Percentiles rank a stretch among this genome's conserved stretches.
Evolutionary conservation across 331 rosid genomes (phyloP).

Genomic region (Quercus lobata): DNA sequence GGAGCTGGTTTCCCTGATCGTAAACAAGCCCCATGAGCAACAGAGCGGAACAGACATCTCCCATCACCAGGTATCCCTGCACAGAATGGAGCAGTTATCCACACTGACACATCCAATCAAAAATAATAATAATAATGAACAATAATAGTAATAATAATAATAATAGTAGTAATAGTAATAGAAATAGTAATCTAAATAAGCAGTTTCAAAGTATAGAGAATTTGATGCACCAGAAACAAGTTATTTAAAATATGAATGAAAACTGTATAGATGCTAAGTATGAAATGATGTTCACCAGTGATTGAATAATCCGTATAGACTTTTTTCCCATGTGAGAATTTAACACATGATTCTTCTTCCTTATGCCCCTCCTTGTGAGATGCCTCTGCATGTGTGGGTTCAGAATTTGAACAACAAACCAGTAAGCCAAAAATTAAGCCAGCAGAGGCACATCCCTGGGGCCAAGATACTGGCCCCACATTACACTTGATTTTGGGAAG

Average conservation of each 20-base stretch:
- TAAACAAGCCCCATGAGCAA: constrained; percentile 82
- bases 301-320: constrained; percentile 79
- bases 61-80: constrained; percentile 97
- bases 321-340: constrained; percentile 64
- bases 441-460: constrained; percentile 51
- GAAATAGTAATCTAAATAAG: not conserved
- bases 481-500: constrained; percentile 49
- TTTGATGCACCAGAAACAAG: not conserved
- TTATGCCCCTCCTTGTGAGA: constrained; percentile 29
- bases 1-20: constrained; percentile 77
- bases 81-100: constrained; percentile 17
- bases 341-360: constrained; percentile 36
- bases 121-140: too few species aligned
- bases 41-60: constrained; percentile 88
- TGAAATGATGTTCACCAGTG: constrained; percentile 57
- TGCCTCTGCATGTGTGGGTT: constrained; percentile 50
- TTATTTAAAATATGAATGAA: not conserved
- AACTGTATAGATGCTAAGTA: not conserved
- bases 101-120: constrained; percentile 5
- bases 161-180: too few species aligned
- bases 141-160: too few species aligned
- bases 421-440: constrained; percentile 65
- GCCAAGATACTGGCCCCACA: constrained; percentile 47
- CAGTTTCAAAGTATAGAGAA: not conserved
- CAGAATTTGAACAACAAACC: constrained; percentile 54